Evolutionary conservation across 108 stramenopile species (phyloP).

Genomic region (Skeletonema costatum): DNA sequence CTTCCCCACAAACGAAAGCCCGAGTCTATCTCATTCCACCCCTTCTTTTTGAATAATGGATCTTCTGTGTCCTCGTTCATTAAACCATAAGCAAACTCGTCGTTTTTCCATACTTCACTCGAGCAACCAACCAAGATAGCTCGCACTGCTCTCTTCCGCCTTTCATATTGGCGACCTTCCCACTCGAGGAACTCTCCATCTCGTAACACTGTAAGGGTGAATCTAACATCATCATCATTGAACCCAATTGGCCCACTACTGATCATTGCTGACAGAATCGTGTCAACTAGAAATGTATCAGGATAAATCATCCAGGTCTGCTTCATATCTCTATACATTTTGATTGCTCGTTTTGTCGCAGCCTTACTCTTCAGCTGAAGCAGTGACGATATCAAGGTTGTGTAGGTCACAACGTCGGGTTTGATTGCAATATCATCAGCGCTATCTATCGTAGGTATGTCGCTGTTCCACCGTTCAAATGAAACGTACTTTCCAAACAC

Average conservation of each 20-base stretch:
- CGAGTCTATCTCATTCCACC: constrained; percentile 86
- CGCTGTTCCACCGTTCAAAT: constrained; percentile 37
- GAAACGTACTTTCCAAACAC: constrained; percentile 49
- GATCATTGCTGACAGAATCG: constrained; percentile 66
- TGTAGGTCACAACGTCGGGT: constrained; percentile 81
- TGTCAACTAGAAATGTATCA: constrained; percentile 72
- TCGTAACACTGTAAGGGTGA: constrained; percentile 59
- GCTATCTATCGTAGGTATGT: background rate
- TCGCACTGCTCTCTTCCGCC: constrained; percentile 59
- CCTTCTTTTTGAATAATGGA: constrained; percentile 69
- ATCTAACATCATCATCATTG: constrained; percentile 57
- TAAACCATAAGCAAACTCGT: constrained; percentile 48
- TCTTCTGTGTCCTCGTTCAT: constrained; percentile 39
- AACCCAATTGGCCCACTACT: constrained; percentile 43
- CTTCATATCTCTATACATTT: constrained; percentile 76
- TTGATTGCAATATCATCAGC: constrained; percentile 2
- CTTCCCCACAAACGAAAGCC: constrained; percentile 83
- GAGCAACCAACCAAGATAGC: constrained; percentile 54
- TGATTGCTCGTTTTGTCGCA: constrained; percentile 45
- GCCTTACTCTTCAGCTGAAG: constrained; percentile 54
- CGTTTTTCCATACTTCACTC: constrained; percentile 56
- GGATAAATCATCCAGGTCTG: constrained; percentile 56
- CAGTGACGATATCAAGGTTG: constrained; percentile 64
- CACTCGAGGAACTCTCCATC: constrained; percentile 72
- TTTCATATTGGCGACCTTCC: constrained; percentile 61